These are phyloP conservation scores for Corrigiola litoralis DNA, from an alignment of 179 eudicot genomes.

Conservation along the genomic window DNA sequence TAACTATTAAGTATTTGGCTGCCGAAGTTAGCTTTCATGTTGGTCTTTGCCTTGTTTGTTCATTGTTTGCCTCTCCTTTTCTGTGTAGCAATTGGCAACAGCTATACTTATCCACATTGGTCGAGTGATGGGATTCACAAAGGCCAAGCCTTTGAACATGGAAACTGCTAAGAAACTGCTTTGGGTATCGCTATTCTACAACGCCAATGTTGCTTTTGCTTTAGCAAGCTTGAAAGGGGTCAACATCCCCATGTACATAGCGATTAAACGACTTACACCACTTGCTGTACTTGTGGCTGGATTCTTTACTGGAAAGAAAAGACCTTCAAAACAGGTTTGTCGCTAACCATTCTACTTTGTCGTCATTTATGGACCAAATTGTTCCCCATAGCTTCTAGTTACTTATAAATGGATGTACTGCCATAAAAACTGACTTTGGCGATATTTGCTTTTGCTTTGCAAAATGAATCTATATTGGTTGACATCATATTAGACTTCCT, in stretches of 20 bases:
- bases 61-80: not conserved
- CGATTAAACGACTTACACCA: constrained; percentile 93
- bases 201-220: constrained; percentile 96
- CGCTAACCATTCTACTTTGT: not conserved
- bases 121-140: constrained; percentile 66
- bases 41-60: not conserved
- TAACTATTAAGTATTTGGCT: not conserved
- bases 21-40: not conserved
- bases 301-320: constrained; percentile 64
- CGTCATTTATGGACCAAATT: not conserved
- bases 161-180: constrained; percentile 81
- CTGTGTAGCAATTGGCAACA: constrained; percentile 75
- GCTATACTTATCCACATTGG: constrained; percentile 77
- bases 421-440: too few species aligned
- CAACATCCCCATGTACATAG: constrained; percentile 97
- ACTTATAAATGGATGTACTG: too few species aligned
- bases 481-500: too few species aligned
- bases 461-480: too few species aligned
- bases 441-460: too few species aligned
- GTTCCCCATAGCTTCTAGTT: not conserved
- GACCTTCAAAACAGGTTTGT: constrained; percentile 76
- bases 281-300: constrained; percentile 90
- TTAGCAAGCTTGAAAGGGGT: constrained; percentile 98
- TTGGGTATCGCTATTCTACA: constrained; percentile 86
- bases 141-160: constrained; percentile 59